A percentile compares a stretch with the other conserved stretches of the same genome.
These are phyloP conservation scores for Scedosporium dehoogii DNA, from an alignment of 2,329 filamentous ascomycete genomes.

Conservation along the genomic window DNA sequence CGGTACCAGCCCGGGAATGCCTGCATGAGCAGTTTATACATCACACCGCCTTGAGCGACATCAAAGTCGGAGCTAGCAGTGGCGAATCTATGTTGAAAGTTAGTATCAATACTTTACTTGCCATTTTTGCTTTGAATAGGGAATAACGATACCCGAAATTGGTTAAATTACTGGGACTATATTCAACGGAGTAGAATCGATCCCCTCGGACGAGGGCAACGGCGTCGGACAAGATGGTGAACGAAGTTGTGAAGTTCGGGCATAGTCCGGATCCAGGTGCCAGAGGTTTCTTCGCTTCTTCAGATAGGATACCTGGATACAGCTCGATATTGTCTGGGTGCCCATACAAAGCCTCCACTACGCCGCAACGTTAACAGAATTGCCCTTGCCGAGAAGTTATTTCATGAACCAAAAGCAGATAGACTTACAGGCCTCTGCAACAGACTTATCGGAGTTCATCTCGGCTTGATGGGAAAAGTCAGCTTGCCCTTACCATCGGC, in stretches of 20 bases:
- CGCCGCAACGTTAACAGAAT: neutral
- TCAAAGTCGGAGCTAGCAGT: slow-evolving; percentile 4
- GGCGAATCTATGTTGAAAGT: neutral
- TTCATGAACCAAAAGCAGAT: neutral
- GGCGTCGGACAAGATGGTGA: slow-evolving; percentile 61
- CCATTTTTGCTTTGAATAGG: neutral
- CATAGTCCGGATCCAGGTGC: slow-evolving; percentile 56
- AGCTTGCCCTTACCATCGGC: too few relatives aligned
- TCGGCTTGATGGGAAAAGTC: slow-evolving; percentile 19
- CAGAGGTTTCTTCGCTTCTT: slow-evolving; percentile 57
- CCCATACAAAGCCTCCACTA: slow-evolving; percentile 35
- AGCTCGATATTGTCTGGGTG: slow-evolving; percentile 53
- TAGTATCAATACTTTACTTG: neutral
- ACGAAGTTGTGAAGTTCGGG: slow-evolving; percentile 57
- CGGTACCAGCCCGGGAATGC: slow-evolving; percentile 13
- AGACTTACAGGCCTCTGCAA: slow-evolving; percentile 35
- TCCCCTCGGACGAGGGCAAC: slow-evolving; percentile 61
- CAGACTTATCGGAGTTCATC: slow-evolving; percentile 44
- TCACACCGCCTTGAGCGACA: slow-evolving; percentile 12
- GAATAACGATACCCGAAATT: slow-evolving; percentile 6
- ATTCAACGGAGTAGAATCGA: slow-evolving; percentile 49
- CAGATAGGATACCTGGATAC: slow-evolving; percentile 56
- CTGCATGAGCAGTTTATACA: slow-evolving; percentile 15
- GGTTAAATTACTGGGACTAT: slow-evolving; percentile 28
- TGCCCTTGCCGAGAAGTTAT: neutral